A percentile compares a stretch with the other conserved stretches of the same genome.
These are phyloP conservation scores for Xerocomellus dryophilus DNA, from an alignment of 768 basidiomycete species.

Conservation along the genomic window DNA sequence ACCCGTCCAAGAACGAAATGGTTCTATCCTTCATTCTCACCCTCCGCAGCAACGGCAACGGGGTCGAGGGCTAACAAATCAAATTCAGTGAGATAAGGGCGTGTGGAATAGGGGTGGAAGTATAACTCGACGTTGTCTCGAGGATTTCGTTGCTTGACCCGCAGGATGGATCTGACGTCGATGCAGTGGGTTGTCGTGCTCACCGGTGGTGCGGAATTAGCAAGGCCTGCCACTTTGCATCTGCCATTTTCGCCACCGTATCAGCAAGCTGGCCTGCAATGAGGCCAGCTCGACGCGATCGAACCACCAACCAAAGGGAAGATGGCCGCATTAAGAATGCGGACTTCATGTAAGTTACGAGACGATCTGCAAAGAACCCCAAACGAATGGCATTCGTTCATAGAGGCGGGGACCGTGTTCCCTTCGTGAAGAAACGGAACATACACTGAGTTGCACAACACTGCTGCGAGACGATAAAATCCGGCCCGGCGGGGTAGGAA, in stretches of 20 bases:
- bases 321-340: constrained; percentile 2
- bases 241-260: constrained; percentile 9
- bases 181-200: constrained; percentile 1
- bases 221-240: constrained; percentile 11
- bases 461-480: background rate
- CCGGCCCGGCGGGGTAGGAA: background rate
- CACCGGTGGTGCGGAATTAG: background rate
- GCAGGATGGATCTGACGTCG: constrained; percentile 14
- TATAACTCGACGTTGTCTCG: constrained; percentile 38
- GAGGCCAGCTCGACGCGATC: constrained; percentile 14
- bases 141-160: constrained; percentile 31
- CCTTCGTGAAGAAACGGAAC: constrained; percentile 4
- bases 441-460: background rate
- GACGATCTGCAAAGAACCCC: constrained; percentile 11
- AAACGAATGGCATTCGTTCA: background rate
- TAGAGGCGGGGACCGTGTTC: background rate
- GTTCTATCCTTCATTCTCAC: constrained; percentile 47
- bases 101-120: constrained; percentile 7
- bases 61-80: constrained; percentile 47
- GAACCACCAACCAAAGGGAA: background rate
- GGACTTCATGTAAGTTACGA: constrained; percentile 10
- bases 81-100: constrained; percentile 17
- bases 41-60: constrained; percentile 42
- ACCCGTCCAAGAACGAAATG: constrained; percentile 46
- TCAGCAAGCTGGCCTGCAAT: constrained; percentile 15